Base-by-base conservation (phyloP, 805 yeast species). In the Teunomyces kruisii region DNA sequence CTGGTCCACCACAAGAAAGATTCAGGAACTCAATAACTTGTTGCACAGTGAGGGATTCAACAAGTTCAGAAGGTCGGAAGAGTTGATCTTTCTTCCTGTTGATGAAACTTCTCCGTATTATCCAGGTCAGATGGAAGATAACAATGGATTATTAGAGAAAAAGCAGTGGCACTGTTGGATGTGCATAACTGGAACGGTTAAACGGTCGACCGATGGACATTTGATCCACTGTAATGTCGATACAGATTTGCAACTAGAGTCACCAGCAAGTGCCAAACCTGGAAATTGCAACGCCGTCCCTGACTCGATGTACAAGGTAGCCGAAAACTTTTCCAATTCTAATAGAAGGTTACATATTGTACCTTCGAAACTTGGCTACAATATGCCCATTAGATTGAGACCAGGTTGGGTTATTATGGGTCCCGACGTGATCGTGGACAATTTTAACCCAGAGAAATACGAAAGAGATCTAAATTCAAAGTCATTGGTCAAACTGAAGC, bases 121-220 rank as follows among this genome's bases (percentile, higher is more conserved):
- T 50, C 94, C 94, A 0, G 38, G 38, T 22, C 28, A 35, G 17
- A 73, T 74, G 2, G 77, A 78, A 32, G 75, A 75, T 24, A 53
- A 54, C 22, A 55, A 56, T 15, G 54, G 52, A 26, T 59, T 87
- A 19, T 74, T 87, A 44, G 82, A 80, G 48, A 80, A 83, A 47
- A 82, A 86, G 64, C 94, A 86, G 65, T 91, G 97, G 96, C 97
- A 92, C 66, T 91, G 97, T 57, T 86, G 96, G 87, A 90, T 91
- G 97, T 92, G 97, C 55, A 86, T 91, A 43, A 91, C 96, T 2
- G 97, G 97, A 2, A 91, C 97, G 0, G 92, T 91, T 6, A 75
- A 96, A 58, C 76, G 97, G 56, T 80, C 95, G 2, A 81, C 83
- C 0, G 97, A 91, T 65, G 78, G 79, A 10, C 90, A 88, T 62